Conservation (phyloP, 345 rosid species). For the Eucalyptus lansdowneana region DNA sequence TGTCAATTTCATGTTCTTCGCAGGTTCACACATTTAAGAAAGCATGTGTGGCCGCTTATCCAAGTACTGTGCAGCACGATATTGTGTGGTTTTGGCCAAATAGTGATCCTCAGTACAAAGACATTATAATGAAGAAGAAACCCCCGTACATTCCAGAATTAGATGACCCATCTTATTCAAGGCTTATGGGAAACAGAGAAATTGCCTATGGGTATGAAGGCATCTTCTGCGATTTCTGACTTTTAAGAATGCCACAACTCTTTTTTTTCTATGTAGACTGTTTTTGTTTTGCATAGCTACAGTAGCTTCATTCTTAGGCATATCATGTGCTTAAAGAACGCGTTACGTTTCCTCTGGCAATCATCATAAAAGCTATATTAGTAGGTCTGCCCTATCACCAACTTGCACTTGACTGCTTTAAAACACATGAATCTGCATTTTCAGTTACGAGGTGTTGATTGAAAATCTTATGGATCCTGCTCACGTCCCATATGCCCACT, state of each 20-base stretch:
- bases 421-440: neutral
- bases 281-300: neutral
- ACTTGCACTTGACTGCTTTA: neutral
- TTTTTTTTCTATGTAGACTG: neutral
- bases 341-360: neutral
- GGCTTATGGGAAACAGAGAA: conserved; percentile 48
- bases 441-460: conserved; percentile 69
- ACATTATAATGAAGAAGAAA: conserved; percentile 39
- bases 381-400: neutral
- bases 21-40: conserved; percentile 65
- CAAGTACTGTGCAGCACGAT: conserved; percentile 60
- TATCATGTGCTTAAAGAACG: neutral
- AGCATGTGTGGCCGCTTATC: conserved; percentile 75
- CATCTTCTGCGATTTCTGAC: neutral
- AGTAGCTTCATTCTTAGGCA: neutral
- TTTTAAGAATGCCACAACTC: neutral
- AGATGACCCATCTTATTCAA: conserved; percentile 74
- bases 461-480: conserved; percentile 95
- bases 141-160: conserved; percentile 71
- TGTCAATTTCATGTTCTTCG: neutral
- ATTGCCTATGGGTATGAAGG: conserved; percentile 65
- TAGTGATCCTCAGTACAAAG: conserved; percentile 54
- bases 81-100: conserved; percentile 97
- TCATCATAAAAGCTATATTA: neutral
- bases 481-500: conserved; percentile 91